Evolutionary conservation across 805 yeast species (phyloP), one percentile per base, ranked within the genome.

Genomic region (Saccharomycopsis sp.): DNA sequence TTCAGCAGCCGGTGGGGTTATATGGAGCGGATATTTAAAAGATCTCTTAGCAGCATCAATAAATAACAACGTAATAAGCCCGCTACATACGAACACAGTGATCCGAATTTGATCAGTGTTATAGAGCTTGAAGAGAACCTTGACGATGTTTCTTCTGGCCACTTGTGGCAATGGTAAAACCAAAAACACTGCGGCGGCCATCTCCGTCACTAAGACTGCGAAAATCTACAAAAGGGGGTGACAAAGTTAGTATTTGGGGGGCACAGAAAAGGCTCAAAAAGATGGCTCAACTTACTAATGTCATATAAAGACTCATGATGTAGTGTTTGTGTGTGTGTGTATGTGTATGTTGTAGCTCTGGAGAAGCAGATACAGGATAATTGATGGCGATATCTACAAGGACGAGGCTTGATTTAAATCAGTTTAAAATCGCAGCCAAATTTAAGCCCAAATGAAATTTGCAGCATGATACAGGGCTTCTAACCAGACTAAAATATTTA

Each of bases 81-180:
- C 63, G 0, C 73, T 67, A 12, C 74, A 64, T 53, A 84, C 81
- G 1, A 67, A 66, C 12, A 74, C 64, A 0, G 80, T 77, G 0
- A 83, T 80, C 60, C 71, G 75, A 57, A 76, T 70, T 64, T 83
- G 79, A 35, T 69, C 70, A 41, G 70, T 71, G 24, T 67, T 64
- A 55, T 71, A 70, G 41, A 78, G 63, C 12, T 67, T 65, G 50
- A 71, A 68, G 57, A 76, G 73, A 1, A 72, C 38, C n/a, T 68
- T 65, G 52, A 78, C 75, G 14, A 80, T 65, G n/a, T 69, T 70
- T 56, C 70, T 71, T 52, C 89, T 74, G 2, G 83, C 60, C 9
- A 67, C 66, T 54, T 73, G 73, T 3, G 87, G 87, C 58, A 83
- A 70, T 14, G 89, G 89, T 59, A 82, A 69, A 9, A 82, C 80